Conservation (phyloP, 2,329 filamentous ascomycete species). For the Coniochaeta ligniaria region DNA sequence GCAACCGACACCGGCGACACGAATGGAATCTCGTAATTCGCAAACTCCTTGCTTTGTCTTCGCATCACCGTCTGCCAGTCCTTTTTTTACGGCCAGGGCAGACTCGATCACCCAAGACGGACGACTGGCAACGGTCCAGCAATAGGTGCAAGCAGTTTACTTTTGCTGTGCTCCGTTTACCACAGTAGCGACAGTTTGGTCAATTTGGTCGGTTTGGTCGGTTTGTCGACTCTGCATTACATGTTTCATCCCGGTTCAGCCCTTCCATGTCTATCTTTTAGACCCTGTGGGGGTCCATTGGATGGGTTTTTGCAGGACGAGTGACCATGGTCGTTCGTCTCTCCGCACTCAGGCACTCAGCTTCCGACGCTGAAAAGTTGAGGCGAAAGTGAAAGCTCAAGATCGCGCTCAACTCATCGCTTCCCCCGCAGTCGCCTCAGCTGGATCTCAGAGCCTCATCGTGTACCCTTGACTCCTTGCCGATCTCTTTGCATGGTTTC, state of each 20-base stretch:
- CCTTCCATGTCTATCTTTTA: not conserved
- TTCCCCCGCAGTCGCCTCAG: not conserved
- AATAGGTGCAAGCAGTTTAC: not conserved
- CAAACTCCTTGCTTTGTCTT: not conserved
- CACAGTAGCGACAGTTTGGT: not conserved
- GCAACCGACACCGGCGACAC: not conserved
- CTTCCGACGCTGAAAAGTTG: not conserved
- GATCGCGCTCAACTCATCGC: not conserved
- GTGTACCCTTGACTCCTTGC: not conserved
- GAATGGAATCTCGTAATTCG: not conserved
- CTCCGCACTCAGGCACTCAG: not conserved
- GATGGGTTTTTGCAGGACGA: not conserved
- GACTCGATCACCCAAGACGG: not conserved
- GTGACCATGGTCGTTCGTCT: not conserved
- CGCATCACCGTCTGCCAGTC: not conserved
- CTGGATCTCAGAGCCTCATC: not conserved
- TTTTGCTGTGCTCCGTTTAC: not conserved
- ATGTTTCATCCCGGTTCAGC: not conserved
- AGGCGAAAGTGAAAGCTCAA: conserved; percentile 1
- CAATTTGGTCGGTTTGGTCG: not conserved
- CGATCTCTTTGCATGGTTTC: not conserved
- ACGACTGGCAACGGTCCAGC: not conserved
- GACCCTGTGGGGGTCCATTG: not conserved
- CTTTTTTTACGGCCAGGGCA: not conserved
- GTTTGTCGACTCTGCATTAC: not conserved